These are phyloP conservation scores for Passalora sequoiae DNA, from an alignment of 2,329 filamentous ascomycete genomes.

Conservation along the genomic window DNA sequence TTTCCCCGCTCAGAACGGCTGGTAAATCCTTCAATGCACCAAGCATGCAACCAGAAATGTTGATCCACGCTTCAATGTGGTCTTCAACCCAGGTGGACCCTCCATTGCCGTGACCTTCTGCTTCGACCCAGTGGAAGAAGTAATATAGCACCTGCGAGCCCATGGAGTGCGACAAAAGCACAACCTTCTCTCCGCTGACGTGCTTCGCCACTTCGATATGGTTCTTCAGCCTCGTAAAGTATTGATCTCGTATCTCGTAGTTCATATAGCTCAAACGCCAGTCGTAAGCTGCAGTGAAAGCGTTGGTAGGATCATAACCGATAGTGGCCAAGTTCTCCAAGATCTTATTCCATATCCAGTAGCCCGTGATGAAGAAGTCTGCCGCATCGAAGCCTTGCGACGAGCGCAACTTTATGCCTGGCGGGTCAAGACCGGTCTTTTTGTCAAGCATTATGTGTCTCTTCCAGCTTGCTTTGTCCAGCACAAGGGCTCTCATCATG, in stretches of 20 bases:
- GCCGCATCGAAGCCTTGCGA: slow-evolving; percentile 96
- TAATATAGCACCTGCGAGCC: slow-evolving; percentile 90
- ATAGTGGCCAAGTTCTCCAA: slow-evolving; percentile 93
- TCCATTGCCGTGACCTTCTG: slow-evolving; percentile 69
- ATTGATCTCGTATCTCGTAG: slow-evolving; percentile 83
- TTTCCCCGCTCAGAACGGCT: slow-evolving; percentile 88
- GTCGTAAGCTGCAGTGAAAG: slow-evolving; percentile 70
- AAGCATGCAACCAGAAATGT: slow-evolving; percentile 96
- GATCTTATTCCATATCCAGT: slow-evolving; percentile 99
- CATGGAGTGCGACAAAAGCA: slow-evolving; percentile 93
- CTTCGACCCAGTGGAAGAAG: slow-evolving; percentile 77
- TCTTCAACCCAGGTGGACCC: slow-evolving; percentile 85
- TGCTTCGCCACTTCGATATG: slow-evolving; percentile 79
- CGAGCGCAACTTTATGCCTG: slow-evolving; percentile 80
- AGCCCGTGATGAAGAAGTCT: slow-evolving; percentile 83
- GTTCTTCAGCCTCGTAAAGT: slow-evolving; percentile 83
- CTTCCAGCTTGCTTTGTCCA: slow-evolving; percentile 94
- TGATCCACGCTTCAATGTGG: slow-evolving; percentile 93
- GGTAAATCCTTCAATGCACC: slow-evolving; percentile 87
- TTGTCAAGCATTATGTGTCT: slow-evolving; percentile 95
- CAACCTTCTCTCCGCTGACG: slow-evolving; percentile 72
- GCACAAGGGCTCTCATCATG: slow-evolving; percentile 92
- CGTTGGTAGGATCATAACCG: slow-evolving; percentile 83
- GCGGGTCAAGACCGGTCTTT: slow-evolving; percentile 82
- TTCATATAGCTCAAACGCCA: slow-evolving; percentile 91